These are phyloP conservation scores for Ascochyta lentis DNA, from an alignment of 2,329 filamentous ascomycete genomes.

Conservation along the genomic window DNA sequence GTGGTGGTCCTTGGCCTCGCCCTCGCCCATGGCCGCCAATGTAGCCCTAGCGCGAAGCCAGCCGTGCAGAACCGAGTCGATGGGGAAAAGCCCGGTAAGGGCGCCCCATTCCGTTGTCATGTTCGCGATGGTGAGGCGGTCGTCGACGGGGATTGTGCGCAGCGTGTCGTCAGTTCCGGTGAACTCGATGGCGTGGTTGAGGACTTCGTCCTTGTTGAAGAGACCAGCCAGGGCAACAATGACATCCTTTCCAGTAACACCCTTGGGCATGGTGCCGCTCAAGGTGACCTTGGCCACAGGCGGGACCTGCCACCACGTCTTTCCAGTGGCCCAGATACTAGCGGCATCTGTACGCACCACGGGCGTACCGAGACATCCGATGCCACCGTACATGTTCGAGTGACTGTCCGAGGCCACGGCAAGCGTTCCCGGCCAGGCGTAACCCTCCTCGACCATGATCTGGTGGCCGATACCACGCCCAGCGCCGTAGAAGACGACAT, in stretches of 20 bases:
- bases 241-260: slow-evolving; percentile 92
- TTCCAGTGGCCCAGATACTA: slow-evolving; percentile 80
- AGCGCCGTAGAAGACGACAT: slow-evolving; percentile 77
- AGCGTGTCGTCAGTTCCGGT: slow-evolving; percentile 80
- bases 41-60: slow-evolving; percentile 84
- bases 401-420: slow-evolving; percentile 81
- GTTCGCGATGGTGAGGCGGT: slow-evolving; percentile 76
- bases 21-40: slow-evolving; percentile 66
- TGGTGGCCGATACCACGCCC: slow-evolving; percentile 89
- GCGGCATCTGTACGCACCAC: slow-evolving; percentile 89
- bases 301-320: slow-evolving; percentile 89
- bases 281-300: slow-evolving; percentile 82
- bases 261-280: slow-evolving; percentile 74
- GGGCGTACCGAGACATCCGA: slow-evolving; percentile 78
- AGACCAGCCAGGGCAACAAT: slow-evolving; percentile 88
- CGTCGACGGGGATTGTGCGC: slow-evolving; percentile 72
- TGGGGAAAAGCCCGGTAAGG: slow-evolving; percentile 77
- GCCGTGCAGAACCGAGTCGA: slow-evolving; percentile 72
- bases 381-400: slow-evolving; percentile 82
- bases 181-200: slow-evolving; percentile 93
- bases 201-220: slow-evolving; percentile 85
- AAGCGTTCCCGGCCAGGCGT: slow-evolving; percentile 84
- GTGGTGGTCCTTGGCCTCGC: slow-evolving; percentile 55
- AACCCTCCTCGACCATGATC: slow-evolving; percentile 86
- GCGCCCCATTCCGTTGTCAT: slow-evolving; percentile 87